Base-by-base conservation (phyloP, 2,329 filamentous ascomycete species). In the Colletotrichum karsti region DNA sequence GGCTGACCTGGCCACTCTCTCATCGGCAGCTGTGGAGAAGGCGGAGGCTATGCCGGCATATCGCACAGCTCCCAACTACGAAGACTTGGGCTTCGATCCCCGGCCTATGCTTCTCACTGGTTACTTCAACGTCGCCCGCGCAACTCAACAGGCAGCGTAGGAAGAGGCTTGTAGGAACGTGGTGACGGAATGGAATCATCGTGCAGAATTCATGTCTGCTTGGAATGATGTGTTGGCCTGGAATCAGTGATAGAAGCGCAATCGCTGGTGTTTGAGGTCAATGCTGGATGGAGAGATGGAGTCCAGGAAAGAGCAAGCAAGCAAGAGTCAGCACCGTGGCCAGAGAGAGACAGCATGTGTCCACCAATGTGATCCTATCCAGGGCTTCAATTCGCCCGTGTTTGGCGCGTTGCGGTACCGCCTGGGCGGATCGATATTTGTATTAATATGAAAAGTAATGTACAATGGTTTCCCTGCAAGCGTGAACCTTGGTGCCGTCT, bases 1-100 rank as follows among this genome's bases (percentile, higher is more conserved):
- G 8, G 90, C 88, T 7, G 88, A 91, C 71, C 72, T 87, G 53
- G 85, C 85, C 7, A 85, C 84, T 39, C 61, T 66, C 9, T 69
- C 70, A 35, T 67, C 68, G n/a, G 69, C 57, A 18, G 65, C 59
- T 28, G 61, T 71, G 12, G 50, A 67, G 12, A 76, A 72, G 61
- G 39, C 66, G 4, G 76, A 75, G n/a, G 74, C 73, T 20, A 55
- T 72, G 39, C 55, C 64, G 24, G 70, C 67, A 71, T 54, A 48
- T 67, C 58, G 58, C 20, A 44, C 69, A 61, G 33, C 73, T 73
- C 50, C 73, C 67, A 59, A 81, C 72, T 80, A 84, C 74, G 77
- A 82, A 70, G 77, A 81, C 54, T 73, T 83, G 28, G 82, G 81
- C 0, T 83, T 84, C 63, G 78, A 83, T 50, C 80, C 81, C 18